phyloP scores from a whole-genome alignment of 441 rosid genomes.

The Adansonia grandidieri region DNA sequence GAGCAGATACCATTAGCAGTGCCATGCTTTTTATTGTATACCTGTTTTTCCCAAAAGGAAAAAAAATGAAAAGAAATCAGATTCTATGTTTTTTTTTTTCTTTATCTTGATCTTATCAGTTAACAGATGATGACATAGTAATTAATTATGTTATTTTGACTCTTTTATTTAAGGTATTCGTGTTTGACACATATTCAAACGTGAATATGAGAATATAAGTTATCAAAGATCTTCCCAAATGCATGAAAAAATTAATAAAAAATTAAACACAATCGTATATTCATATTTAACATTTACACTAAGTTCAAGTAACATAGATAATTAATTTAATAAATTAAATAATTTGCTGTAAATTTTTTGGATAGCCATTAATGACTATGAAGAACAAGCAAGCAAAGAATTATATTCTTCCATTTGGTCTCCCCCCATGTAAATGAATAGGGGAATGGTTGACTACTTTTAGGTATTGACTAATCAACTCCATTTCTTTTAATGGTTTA shows the following conservation, averaged over 20 bases:
- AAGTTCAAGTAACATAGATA: background rate
- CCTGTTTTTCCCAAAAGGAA: background rate
- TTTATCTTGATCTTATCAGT: background rate
- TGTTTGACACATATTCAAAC: no score
- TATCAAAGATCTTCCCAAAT: no score
- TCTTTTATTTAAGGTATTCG: no score
- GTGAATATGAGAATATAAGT: no score
- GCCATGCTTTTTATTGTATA: conserved; percentile 5
- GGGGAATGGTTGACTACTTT: background rate
- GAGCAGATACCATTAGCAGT: background rate
- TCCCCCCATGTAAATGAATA: background rate
- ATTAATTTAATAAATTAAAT: background rate
- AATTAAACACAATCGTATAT: no score
- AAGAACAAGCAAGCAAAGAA: background rate
- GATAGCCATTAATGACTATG: background rate
- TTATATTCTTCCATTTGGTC: background rate
- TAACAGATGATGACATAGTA: background rate
- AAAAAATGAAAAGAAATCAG: background rate
- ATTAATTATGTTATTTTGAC: no score
- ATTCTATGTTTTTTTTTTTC: background rate
- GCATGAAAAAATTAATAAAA: no score
- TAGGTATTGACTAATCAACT: conserved; percentile 1
- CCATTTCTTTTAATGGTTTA: background rate
- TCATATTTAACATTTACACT: no score
- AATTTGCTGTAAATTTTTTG: background rate